Conservation (phyloP, 2,329 filamentous ascomycete genomes). For the Cladobotryum protrusum region DNA sequence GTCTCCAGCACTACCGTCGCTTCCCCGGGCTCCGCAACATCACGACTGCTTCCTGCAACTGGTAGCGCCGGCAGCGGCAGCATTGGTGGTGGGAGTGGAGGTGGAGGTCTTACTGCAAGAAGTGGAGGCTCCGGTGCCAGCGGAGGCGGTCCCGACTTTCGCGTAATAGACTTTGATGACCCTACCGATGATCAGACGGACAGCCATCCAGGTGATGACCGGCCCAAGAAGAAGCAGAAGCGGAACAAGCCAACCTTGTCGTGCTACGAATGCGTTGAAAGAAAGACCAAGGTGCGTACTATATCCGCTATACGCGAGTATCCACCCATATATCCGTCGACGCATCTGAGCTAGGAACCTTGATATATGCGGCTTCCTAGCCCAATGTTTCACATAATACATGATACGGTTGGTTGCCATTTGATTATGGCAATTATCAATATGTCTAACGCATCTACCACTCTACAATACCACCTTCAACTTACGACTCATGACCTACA, state of each 20-base stretch:
- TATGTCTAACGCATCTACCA: too few relatives aligned
- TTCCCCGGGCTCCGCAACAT: slow-evolving; percentile 17
- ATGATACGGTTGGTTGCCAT: too few relatives aligned
- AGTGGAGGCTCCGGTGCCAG: background rate
- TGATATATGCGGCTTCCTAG: too few relatives aligned
- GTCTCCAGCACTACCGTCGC: slow-evolving; percentile 18
- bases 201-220: slow-evolving; percentile 27
- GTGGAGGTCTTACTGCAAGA: background rate
- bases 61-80: slow-evolving; percentile 6
- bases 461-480: too few relatives aligned
- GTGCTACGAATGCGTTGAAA: slow-evolving; percentile 72
- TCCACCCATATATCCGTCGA: too few relatives aligned
- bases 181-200: slow-evolving; percentile 19
- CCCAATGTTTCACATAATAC: too few relatives aligned
- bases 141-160: slow-evolving; percentile 2
- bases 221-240: slow-evolving; percentile 67
- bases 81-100: slow-evolving; percentile 1
- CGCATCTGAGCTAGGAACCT: too few relatives aligned
- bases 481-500: too few relatives aligned
- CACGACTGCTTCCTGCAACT: slow-evolving; percentile 17
- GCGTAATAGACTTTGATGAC: slow-evolving; percentile 2
- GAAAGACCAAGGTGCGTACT: slow-evolving; percentile 67
- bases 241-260: slow-evolving; percentile 78
- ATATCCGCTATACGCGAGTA: too few relatives aligned
- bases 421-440: too few relatives aligned